Percentiles rank a stretch among this genome's conserved stretches.
These are phyloP conservation scores for Achlya hypogyna DNA, from an alignment of 352 stramenopile species.

Conservation along the genomic window DNA sequence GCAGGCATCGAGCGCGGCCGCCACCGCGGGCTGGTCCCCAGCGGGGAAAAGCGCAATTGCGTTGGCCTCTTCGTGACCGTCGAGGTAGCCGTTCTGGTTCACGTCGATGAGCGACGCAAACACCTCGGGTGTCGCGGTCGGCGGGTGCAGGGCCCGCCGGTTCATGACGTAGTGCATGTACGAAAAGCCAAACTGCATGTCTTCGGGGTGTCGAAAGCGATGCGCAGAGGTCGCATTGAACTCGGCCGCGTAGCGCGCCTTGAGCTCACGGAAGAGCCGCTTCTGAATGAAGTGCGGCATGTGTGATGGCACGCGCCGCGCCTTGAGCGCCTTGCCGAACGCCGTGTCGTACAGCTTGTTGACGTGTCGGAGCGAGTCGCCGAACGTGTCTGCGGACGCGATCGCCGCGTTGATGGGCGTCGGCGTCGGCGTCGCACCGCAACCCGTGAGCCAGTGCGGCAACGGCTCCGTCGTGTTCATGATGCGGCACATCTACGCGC, in stretches of 20 bases:
- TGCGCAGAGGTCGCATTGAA: constrained; percentile 75
- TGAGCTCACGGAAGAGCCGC: constrained; percentile 82
- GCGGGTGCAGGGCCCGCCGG: constrained; percentile 59
- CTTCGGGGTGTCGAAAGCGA: constrained; percentile 83
- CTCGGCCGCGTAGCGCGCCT: constrained; percentile 59
- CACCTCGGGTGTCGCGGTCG: constrained; percentile 53
- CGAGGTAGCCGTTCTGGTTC: constrained; percentile 84
- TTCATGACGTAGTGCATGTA: constrained; percentile 94
- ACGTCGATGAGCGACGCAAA: constrained; percentile 85
- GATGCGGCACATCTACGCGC: background rate
- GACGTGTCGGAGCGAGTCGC: constrained; percentile 85
- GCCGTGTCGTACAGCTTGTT: constrained; percentile 87
- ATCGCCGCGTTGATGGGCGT: background rate
- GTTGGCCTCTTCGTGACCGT: constrained; percentile 86
- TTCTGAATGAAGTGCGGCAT: constrained; percentile 93
- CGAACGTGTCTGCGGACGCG: constrained; percentile 80
- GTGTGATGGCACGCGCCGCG: constrained; percentile 87
- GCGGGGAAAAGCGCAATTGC: constrained; percentile 43
- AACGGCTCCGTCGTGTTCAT: constrained; percentile 6
- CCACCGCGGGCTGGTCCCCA: constrained; percentile 51
- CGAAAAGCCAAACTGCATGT: constrained; percentile 94
- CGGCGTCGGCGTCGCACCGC: background rate
- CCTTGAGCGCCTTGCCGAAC: constrained; percentile 62
- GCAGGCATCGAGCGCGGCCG: constrained; percentile 39
- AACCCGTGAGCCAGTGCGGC: background rate